Percentiles rank a stretch among this genome's conserved stretches.
Evolutionary conservation across 768 basidiomycete species (phyloP).

Genomic region (Serendipita sp.): DNA sequence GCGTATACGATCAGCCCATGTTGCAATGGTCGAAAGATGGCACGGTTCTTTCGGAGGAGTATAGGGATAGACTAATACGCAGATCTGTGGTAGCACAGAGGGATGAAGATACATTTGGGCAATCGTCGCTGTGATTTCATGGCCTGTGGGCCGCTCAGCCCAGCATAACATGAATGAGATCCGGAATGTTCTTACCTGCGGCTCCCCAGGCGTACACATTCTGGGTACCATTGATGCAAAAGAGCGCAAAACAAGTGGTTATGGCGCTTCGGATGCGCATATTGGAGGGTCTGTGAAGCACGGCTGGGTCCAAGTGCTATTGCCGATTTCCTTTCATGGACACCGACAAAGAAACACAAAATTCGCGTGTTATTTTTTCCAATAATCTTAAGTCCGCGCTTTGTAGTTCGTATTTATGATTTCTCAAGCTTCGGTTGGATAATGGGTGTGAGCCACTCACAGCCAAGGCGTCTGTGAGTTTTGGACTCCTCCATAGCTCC

Average conservation of each 20-base stretch:
- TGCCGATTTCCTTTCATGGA: too few relatives aligned
- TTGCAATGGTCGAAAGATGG: slow-evolving; percentile 65
- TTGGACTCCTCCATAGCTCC: background rate
- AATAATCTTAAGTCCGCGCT: background rate
- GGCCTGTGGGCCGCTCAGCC: slow-evolving; percentile 31
- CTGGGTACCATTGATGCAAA: background rate
- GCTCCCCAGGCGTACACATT: slow-evolving; percentile 19
- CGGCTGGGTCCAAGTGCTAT: background rate
- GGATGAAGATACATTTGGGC: slow-evolving; percentile 85
- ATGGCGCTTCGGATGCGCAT: background rate
- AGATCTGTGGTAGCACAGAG: slow-evolving; percentile 45
- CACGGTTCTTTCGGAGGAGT: slow-evolving; percentile 22
- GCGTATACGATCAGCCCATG: slow-evolving; percentile 63
- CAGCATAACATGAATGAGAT: background rate
- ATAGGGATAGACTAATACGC: slow-evolving; percentile 42
- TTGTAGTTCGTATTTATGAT: too few relatives aligned
- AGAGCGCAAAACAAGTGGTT: background rate
- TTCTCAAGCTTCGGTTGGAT: background rate
- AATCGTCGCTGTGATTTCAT: slow-evolving; percentile 86
- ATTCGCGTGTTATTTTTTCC: background rate
- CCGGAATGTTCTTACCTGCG: slow-evolving; percentile 15
- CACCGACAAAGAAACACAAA: too few relatives aligned
- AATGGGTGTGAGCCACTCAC: background rate
- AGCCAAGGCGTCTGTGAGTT: background rate
- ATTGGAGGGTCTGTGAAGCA: background rate